A percentile compares a stretch with the other conserved stretches of the same genome.
Evolutionary conservation across 176 grass and related monocot genomes (phyloP).

Genomic region (Zea luxurians): DNA sequence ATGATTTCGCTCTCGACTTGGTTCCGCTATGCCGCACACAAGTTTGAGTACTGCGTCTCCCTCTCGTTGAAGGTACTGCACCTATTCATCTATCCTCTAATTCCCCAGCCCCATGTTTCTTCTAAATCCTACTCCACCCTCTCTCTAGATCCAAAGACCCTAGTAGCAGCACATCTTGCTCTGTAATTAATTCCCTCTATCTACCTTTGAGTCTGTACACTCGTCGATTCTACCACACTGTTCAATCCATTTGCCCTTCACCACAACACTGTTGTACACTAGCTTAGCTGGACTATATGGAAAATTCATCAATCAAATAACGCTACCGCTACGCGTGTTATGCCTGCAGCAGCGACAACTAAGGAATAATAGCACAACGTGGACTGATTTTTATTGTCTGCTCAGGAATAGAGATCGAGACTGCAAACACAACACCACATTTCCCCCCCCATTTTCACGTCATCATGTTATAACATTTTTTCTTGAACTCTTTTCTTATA

Average conservation of each 20-base stretch:
- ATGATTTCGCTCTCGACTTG: constrained; percentile 88
- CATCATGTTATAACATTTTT: background rate
- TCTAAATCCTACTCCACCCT: background rate
- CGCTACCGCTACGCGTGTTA: background rate
- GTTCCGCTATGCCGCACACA: constrained; percentile 85
- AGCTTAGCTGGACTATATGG: background rate
- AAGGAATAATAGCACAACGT: background rate
- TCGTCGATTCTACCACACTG: background rate
- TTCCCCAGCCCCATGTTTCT: background rate
- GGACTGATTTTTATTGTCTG: background rate
- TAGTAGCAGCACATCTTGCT: background rate
- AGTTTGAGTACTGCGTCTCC: constrained; percentile 83
- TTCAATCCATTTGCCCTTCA: background rate
- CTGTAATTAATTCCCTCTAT: background rate
- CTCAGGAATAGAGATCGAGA: background rate
- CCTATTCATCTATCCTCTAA: background rate
- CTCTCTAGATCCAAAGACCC: background rate
- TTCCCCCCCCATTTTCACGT: too few relatives aligned
- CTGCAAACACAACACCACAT: too few relatives aligned
- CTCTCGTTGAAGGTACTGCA: constrained; percentile 66
- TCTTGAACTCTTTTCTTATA: background rate
- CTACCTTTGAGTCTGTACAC: background rate
- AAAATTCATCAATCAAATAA: background rate
- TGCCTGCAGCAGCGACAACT: background rate
- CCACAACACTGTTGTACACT: background rate